Evolutionary conservation across 2,329 filamentous ascomycete genomes (phyloP), one percentile per base, ranked within the genome.

Genomic region (Epichloe baconii): DNA sequence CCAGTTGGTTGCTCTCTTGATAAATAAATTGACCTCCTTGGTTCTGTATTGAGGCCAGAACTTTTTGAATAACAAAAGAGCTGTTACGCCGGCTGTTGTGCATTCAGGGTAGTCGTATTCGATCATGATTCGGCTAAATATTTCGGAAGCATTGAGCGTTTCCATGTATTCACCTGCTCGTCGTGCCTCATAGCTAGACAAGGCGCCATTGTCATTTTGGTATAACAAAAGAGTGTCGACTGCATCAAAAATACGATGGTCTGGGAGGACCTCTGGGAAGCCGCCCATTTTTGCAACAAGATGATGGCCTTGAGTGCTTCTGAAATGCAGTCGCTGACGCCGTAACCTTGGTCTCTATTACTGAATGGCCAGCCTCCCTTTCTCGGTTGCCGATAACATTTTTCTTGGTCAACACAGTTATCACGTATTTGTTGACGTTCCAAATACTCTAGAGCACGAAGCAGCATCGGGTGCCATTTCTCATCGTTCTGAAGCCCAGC

Each of bases 31-130:
- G 57, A 98, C 91, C 54, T 97, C 91, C 0, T 76, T 67, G 0
- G 78, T 64, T 47, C 91, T 80, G 66, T 98, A 95, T 31, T 84
- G 72, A 0, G 91, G 88, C 73, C 88, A 94, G 65, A 86, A 76
- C 61, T 85, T 77, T 57, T 80, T 79, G 72, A 97, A 97, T 2
- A 91, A 74, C 4, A 84, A 85, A 19, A 98, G 74, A 0, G 87
- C 89, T 1, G 88, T 96, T 3, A 98, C 86, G 34, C 89, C 88
- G 1, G 93, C 90, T 2, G 93, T 97, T 0, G 93, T 98, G 72
- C 93, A 98, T 67, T 98, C 93, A 0, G 91, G 89, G 62, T 98
- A 97, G 65, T 95, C 88, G 66, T 98, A 98, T 64, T 97, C 91
- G 50, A 98, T 85, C 93, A 98, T 98, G 70, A 98, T 98, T 19